These are phyloP conservation scores for Flaveria robusta DNA, from an alignment of 129 eudicot species.

Conservation along the genomic window DNA sequence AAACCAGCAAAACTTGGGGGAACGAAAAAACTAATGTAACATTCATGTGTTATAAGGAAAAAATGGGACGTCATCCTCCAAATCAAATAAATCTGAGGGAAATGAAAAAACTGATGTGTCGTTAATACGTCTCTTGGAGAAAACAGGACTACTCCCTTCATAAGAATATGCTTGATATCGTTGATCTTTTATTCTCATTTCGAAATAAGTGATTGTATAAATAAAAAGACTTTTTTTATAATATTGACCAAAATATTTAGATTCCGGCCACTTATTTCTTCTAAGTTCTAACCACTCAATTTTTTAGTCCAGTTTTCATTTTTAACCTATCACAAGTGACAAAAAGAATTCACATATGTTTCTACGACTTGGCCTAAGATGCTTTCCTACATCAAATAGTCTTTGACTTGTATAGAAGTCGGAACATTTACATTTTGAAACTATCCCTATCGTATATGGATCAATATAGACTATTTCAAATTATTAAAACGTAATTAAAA, in stretches of 20 bases:
- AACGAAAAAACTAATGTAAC: no score
- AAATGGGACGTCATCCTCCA: no score
- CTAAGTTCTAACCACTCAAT: conserved; percentile 41
- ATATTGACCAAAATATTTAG: conserved; percentile 21
- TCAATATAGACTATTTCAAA: not conserved
- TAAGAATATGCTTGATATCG: no score
- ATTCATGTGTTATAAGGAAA: no score
- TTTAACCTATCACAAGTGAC: conserved; percentile 28
- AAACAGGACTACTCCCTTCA: no score
- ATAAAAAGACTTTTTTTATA: not conserved
- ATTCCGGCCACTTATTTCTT: conserved; percentile 27
- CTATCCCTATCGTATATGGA: not conserved
- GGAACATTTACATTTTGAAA: conserved; percentile 19
- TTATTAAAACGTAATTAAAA: not conserved
- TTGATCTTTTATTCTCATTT: no score
- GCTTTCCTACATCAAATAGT: conserved; percentile 24
- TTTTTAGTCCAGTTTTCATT: conserved; percentile 17
- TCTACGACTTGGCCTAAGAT: conserved; percentile 37
- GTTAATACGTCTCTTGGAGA: no score
- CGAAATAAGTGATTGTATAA: no score
- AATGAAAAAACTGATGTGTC: no score
- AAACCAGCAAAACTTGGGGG: no score
- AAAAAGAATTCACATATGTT: conserved; percentile 16
- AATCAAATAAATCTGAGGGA: no score
- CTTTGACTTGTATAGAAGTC: conserved; percentile 17